Conservation (phyloP, 345 rosid species). For the Salix koriyanagi region DNA sequence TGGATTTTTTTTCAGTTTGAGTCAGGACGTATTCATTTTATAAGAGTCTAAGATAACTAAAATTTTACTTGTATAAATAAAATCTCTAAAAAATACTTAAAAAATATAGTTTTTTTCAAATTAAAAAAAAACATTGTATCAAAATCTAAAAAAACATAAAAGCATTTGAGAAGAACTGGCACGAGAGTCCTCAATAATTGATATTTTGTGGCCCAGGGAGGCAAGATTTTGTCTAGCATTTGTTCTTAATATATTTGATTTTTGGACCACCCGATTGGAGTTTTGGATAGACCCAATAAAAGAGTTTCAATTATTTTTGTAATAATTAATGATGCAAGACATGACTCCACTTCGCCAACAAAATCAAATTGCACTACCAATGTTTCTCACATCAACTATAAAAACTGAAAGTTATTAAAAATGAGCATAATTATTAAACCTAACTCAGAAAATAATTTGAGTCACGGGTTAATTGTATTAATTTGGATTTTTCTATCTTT, state of each 20-base stretch:
- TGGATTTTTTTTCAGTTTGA: too few relatives aligned
- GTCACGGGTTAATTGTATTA: too few relatives aligned
- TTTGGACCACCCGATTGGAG: slow-evolving; percentile 10
- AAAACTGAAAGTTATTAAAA: background rate
- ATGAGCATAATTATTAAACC: too few relatives aligned
- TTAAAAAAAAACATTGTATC: too few relatives aligned
- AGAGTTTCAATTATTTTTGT: background rate
- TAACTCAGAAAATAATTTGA: too few relatives aligned
- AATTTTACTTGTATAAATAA: too few relatives aligned
- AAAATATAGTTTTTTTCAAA: too few relatives aligned
- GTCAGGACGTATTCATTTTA: rapidly evolving
- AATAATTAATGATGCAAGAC: background rate
- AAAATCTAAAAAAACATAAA: background rate
- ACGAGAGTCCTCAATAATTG: slow-evolving; percentile 1
- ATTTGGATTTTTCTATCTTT: too few relatives aligned
- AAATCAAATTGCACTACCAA: too few relatives aligned
- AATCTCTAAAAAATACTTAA: too few relatives aligned
- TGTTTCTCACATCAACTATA: background rate
- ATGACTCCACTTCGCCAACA: background rate
- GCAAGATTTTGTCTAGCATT: background rate
- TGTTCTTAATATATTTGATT: background rate
- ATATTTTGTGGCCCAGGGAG: background rate
- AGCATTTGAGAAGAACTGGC: background rate
- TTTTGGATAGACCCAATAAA: background rate
- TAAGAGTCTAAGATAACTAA: rapidly evolving